A percentile compares a stretch with the other conserved stretches of the same genome.
Evolutionary conservation across 768 basidiomycete species (phyloP).

Genomic region (Hygrocybe punicea): DNA sequence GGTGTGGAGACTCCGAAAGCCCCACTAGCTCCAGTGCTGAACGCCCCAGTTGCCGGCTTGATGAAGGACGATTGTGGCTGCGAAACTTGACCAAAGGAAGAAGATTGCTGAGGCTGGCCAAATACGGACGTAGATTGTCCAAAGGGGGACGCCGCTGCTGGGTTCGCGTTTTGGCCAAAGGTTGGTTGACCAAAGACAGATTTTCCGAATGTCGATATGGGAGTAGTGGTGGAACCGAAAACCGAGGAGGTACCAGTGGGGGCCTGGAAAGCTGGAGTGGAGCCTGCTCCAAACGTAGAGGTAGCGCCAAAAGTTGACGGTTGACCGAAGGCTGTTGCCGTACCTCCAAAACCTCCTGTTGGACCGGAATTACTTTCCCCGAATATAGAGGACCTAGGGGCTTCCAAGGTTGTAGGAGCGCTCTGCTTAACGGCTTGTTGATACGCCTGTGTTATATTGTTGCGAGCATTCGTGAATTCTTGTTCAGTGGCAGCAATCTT

Average conservation of each 20-base stretch:
- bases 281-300: slow-evolving; percentile 39
- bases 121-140: slow-evolving; percentile 40
- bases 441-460: slow-evolving; percentile 48
- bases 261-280: slow-evolving; percentile 14
- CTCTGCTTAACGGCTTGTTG: slow-evolving; percentile 52
- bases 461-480: slow-evolving; percentile 43
- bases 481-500: slow-evolving; percentile 54
- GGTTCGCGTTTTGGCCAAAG: slow-evolving; percentile 22
- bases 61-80: slow-evolving; percentile 37
- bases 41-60: slow-evolving; percentile 52
- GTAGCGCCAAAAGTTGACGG: slow-evolving; percentile 42
- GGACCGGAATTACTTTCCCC: slow-evolving; percentile 25
- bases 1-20: slow-evolving; percentile 12
- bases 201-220: slow-evolving; percentile 39
- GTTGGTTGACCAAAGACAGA: slow-evolving; percentile 33
- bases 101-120: slow-evolving; percentile 23
- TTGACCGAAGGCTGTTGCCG: too few species aligned
- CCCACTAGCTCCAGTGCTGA: slow-evolving; percentile 35
- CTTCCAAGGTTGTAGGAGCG: slow-evolving; percentile 15
- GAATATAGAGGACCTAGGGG: slow-evolving; percentile 22
- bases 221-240: slow-evolving; percentile 32
- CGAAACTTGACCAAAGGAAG: slow-evolving; percentile 30
- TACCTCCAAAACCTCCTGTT: slow-evolving; percentile 20
- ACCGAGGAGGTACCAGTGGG: slow-evolving; percentile 20
- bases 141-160: slow-evolving; percentile 31